Conservation (phyloP, 1,139 yeast species). For the Kurtzmaniella quercitrusa region DNA sequence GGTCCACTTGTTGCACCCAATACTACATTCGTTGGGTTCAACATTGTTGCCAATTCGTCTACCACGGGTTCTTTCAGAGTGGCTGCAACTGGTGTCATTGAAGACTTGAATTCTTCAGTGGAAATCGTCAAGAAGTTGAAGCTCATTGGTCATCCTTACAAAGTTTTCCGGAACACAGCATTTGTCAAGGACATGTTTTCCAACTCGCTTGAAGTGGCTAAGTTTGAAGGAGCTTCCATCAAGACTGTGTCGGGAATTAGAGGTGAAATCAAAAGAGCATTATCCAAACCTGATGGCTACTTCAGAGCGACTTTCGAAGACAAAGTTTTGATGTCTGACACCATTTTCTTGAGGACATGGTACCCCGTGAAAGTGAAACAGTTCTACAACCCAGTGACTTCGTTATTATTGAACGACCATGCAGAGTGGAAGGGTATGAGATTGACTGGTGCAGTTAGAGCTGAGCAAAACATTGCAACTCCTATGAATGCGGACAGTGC, state of each 20-base stretch:
- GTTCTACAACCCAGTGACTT: constrained; percentile 95
- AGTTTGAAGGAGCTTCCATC: constrained; percentile 96
- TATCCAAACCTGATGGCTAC: constrained; percentile 94
- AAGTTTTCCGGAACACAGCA: constrained; percentile 93
- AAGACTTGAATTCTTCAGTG: constrained; percentile 83
- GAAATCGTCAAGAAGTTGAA: constrained; percentile 95
- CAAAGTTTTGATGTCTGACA: constrained; percentile 85
- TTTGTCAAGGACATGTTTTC: constrained; percentile 96
- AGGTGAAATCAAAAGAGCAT: constrained; percentile 95
- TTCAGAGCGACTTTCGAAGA: constrained; percentile 98
- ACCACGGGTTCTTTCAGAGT: constrained; percentile 91
- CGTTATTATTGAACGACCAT: constrained; percentile 71
- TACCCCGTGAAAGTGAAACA: constrained; percentile 87
- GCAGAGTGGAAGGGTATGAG: constrained; percentile 95
- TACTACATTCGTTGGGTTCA: constrained; percentile 95
- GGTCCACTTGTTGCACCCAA: constrained; percentile 98
- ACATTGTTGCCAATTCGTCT: constrained; percentile 74
- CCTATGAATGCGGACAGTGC: constrained; percentile 67
- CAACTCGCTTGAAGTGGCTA: constrained; percentile 89
- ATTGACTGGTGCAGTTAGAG: constrained; percentile 88
- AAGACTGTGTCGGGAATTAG: constrained; percentile 95
- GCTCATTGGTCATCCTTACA: constrained; percentile 90
- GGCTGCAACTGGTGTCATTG: constrained; percentile 96
- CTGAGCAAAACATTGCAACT: constrained; percentile 62
- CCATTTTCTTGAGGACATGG: constrained; percentile 91